Evolutionary conservation across 2,329 filamentous ascomycete genomes (phyloP).

Genomic region (Trichoderma sp.): DNA sequence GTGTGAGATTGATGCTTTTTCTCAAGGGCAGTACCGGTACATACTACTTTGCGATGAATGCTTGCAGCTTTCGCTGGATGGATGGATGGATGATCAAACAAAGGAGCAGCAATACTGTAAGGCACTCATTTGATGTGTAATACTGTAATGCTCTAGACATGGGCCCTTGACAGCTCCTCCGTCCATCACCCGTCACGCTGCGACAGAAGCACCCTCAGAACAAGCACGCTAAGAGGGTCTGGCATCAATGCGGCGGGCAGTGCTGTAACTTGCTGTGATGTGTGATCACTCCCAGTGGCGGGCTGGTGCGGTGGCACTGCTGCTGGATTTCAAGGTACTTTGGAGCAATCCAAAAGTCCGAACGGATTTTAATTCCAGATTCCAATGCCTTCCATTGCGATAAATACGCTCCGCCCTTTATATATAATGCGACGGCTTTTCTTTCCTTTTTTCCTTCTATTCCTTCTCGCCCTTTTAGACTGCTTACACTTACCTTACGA

Average conservation of each 20-base stretch:
- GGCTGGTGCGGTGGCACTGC: conserved; percentile 9
- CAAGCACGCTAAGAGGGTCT: background rate
- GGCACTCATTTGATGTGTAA: too few relatives aligned
- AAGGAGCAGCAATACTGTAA: too few relatives aligned
- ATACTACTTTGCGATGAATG: background rate
- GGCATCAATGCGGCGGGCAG: conserved; percentile 10
- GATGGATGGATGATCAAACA: too few relatives aligned
- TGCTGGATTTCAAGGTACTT: too few relatives aligned
- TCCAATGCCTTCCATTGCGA: background rate
- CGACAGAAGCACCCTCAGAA: background rate
- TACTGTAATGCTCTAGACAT: background rate
- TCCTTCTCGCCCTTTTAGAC: background rate
- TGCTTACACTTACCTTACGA: background rate
- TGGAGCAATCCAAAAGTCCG: background rate
- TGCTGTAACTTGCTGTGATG: background rate
- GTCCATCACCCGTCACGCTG: background rate
- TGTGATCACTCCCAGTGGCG: background rate
- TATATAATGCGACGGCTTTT: background rate
- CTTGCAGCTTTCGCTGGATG: too few relatives aligned
- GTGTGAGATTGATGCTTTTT: background rate
- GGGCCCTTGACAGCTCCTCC: background rate
- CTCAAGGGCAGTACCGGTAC: background rate
- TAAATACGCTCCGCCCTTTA: background rate
- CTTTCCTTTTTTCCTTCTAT: background rate
- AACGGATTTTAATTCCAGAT: background rate